Evolutionary conservation across 345 rosid genomes (phyloP).

Genomic region (Ailanthus altissimus): DNA sequence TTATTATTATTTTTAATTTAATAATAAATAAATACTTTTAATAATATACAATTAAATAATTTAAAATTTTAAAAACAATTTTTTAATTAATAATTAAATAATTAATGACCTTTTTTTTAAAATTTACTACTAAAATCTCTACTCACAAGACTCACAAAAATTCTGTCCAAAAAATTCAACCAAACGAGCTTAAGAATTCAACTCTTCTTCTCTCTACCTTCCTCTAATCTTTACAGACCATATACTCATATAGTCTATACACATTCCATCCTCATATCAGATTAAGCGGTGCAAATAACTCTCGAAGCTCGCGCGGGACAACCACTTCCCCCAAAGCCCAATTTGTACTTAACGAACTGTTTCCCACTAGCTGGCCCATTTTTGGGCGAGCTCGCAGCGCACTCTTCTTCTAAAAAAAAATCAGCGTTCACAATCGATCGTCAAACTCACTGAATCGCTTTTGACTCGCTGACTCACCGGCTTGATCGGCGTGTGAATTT

Average conservation of each 20-base stretch:
- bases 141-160: too few relatives aligned
- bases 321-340: not conserved
- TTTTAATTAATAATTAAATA: too few relatives aligned
- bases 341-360: not conserved
- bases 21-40: too few relatives aligned
- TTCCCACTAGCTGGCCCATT: not conserved
- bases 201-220: not conserved
- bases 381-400: not conserved
- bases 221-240: not conserved
- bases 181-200: not conserved
- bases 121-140: too few relatives aligned
- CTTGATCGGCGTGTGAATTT: slow-evolving; percentile 13
- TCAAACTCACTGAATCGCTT: slow-evolving; percentile 5
- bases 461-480: slow-evolving; percentile 18
- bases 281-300: not conserved
- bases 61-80: too few relatives aligned
- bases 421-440: not conserved
- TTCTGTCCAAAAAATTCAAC: too few relatives aligned
- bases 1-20: too few relatives aligned
- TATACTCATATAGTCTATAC: too few relatives aligned
- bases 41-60: too few relatives aligned
- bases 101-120: too few relatives aligned
- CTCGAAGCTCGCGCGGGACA: not conserved
- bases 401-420: not conserved
- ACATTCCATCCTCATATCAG: not conserved